phyloP scores from a whole-genome alignment of 305 asterid species.

The Solanum hybrid region DNA sequence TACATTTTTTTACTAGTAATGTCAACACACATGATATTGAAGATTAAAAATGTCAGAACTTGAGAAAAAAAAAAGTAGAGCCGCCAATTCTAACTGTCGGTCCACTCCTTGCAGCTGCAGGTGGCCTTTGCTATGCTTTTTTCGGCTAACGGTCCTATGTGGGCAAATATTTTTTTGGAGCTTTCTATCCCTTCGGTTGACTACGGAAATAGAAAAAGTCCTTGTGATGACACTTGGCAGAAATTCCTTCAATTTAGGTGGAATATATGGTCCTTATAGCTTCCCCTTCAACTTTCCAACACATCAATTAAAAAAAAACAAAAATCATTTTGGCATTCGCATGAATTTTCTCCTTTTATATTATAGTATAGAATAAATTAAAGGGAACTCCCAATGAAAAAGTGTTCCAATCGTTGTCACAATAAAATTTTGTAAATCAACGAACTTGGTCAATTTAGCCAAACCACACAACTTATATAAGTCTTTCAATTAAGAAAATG shows the following conservation, averaged over 20 bases:
- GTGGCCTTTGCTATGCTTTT: neutral
- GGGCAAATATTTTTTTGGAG: neutral
- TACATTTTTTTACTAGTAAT: neutral
- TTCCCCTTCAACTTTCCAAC: neutral
- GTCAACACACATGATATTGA: neutral
- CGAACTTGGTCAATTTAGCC: neutral
- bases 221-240: neutral
- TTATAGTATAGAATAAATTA: neutral
- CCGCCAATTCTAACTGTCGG: neutral
- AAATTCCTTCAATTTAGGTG: neutral
- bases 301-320: neutral
- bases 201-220: neutral
- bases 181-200: neutral
- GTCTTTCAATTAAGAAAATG: neutral
- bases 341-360: no score
- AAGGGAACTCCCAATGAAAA: neutral
- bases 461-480: neutral
- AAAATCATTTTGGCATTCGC: no score
- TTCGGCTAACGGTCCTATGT: neutral
- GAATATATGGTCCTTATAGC: neutral
- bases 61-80: neutral
- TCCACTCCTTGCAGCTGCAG: neutral
- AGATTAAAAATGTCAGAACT: neutral
- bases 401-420: neutral
- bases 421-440: neutral